Base-by-base conservation (phyloP, 2,329 filamentous ascomycete genomes). In the Cercospora zeae-maydis region DNA sequence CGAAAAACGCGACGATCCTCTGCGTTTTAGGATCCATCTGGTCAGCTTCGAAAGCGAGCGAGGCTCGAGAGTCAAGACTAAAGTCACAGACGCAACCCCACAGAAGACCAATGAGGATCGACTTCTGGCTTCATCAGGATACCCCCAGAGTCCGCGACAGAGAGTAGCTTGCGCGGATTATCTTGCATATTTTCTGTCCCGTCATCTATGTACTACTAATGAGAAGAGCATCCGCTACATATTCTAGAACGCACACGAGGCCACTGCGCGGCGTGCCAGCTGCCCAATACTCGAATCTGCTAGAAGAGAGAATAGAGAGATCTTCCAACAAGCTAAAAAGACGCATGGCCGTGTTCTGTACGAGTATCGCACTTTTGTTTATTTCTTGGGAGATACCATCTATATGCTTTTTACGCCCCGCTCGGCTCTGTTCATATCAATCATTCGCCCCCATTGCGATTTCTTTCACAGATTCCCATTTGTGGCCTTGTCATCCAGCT, bases 401-500 rank as follows among this genome's bases (percentile, higher is more conserved):
- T 47, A 58, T 58, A 45, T 51, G 14, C 30, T 58, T 49, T 52
- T 27, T 10, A 4, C 21, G 24, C 47, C 4, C n/a, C 16, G 39
- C 39, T 30, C 37, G 16, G n/a, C 14, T 49, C 36, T 16, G 42
- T 24, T 47, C 14, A 21, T 19, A 27, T 27, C 36, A 42, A n/a
- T 57, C 10, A 30, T 10, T 31, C 16, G 21, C 8, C 13, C 19
- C 21, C 10, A 1, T 6, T 2, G 0, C 42, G n/a, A 34, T 37
- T n/a, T 47, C 10, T 47, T 30, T 42, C 30, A 68, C 24, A 68
- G 51, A 45, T 68, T 66, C 4, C 66, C 66, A 45, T 64, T 65
- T 33, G 51, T 60, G 27, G 58, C 37, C 45, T 61, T 55, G 27
- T 59, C 65, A 14, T 68, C 61, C 34, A 70, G 66, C 55, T 69